Percentiles rank a stretch among this genome's conserved stretches.
These are phyloP conservation scores for Tetrapisispora iriomotensis DNA, from an alignment of 805 yeast species.

Conservation along the genomic window DNA sequence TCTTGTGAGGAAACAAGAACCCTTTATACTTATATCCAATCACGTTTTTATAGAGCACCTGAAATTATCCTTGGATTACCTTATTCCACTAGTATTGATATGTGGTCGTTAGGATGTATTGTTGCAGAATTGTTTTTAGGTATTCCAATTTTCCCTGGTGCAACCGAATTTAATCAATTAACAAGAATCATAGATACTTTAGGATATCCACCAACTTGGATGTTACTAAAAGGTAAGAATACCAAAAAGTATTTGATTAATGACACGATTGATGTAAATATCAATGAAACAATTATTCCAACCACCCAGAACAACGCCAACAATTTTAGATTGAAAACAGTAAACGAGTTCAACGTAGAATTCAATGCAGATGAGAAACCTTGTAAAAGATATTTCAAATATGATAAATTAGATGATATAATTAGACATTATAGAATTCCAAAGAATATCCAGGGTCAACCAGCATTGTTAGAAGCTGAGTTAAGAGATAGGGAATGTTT, in stretches of 20 bases:
- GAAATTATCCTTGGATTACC: conserved; percentile 89
- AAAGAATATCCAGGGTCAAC: conserved; percentile 36
- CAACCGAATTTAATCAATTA: conserved; percentile 86
- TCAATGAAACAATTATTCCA: not conserved
- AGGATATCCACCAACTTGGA: conserved; percentile 88
- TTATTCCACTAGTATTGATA: conserved; percentile 85
- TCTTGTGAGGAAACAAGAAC: conserved; percentile 91
- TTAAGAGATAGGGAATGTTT: conserved; percentile 60
- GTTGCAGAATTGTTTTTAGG: conserved; percentile 86
- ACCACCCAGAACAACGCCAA: conserved; percentile 20
- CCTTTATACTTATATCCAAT: conserved; percentile 82
- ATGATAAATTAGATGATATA: conserved; percentile 57
- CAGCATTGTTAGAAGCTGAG: conserved; percentile 51
- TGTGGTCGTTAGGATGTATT: conserved; percentile 96
- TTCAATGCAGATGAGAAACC: conserved; percentile 47
- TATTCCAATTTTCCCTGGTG: conserved; percentile 88
- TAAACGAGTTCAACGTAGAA: conserved; percentile 36
- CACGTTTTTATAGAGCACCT: conserved; percentile 88
- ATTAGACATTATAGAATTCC: conserved; percentile 67
- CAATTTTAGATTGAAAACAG: conserved; percentile 35
- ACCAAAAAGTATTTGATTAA: conserved; percentile 46
- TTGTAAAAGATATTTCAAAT: conserved; percentile 74
- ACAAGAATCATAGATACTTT: conserved; percentile 71
- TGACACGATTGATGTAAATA: conserved; percentile 2
- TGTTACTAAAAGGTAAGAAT: conserved; percentile 92